Evolutionary conservation across 2,329 filamentous ascomycete genomes (phyloP), one percentile per base, ranked within the genome.

Genomic region (Colletotrichum endophyticum): DNA sequence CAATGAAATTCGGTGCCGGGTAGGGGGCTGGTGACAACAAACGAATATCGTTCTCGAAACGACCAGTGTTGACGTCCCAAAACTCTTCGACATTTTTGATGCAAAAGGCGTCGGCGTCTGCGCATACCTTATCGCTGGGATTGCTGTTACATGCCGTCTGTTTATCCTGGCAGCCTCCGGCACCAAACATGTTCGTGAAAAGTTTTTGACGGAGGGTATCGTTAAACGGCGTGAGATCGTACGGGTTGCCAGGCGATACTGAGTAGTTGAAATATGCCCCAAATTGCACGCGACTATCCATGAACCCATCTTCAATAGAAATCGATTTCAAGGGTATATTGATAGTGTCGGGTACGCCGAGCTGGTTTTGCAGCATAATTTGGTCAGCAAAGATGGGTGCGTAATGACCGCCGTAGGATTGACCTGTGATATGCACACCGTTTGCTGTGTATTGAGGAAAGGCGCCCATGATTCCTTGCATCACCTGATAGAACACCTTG

Each of bases 261-360:
- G 69, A 72, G 69, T 75, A 75, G 62, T 75, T 72, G 22, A 72
- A 72, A 16, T 75, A 75, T 13, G 73, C 61, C 2, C 32, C 73
- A 13, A 72, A 75, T 12, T 75, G 73, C 4, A 72, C 69, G 3
- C 73, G 57, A 19, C 69, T 72, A 25, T 75, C 73, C 68, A 72
- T 72, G 34, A 75, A 72, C 5, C 73, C 73, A 12, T 75, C 73
- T 12, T 75, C 73, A 2, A 75, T 75, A 3, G 73, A 72, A 11
- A 75, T 61, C 5, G 73, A 75, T 36, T 27, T 75, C 5, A 75
- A 3, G 27, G 69, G 73, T 3, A 75, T 19, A 5, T 34, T 49
- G 8, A 75, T 22, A 2, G 68, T 75, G 4, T 70, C 73, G 3
- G 69, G 27, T 8, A 36, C 27, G 1, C 30, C 61, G 3, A 53